Base-by-base conservation (phyloP, 257 asterid genomes). In the Asclepias syriaca region DNA sequence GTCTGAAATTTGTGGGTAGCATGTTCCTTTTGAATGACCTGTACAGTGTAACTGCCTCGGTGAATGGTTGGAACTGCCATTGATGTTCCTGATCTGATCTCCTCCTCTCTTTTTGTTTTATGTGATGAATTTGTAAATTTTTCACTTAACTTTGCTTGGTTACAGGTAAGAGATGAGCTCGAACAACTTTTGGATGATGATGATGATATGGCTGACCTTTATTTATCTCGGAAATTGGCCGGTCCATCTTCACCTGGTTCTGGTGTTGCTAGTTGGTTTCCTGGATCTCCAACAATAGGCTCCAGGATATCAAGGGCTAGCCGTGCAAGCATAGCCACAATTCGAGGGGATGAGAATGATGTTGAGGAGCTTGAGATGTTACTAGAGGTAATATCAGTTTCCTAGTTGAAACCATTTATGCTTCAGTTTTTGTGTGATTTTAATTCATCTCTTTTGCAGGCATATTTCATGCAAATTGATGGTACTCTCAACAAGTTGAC, bases 131-230 rank as follows among this genome's bases (percentile, higher is more conserved):
- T 43, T 6, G 10, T 43, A 9, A 43, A 15, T 15, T 34, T 4
- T 29, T 63, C 6, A 24, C 48, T 7, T 43, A 43, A 43, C 60
- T 13, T 74, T 67, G 73, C 66, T 73, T 65, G 64, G 34, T 40
- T 83, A 75, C 87, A 93, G 98, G 97, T 94, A 70, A 81, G 98
- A 63, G 98, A 94, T 75, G 98, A 94, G 86, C 88, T 94, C 54
- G 98, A 94, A 82, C 98, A 89, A 81, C 97, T 94, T 75, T 81
- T 94, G 87, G 98, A 91, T 64, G 97, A 94, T 32, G 98, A 94
- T 66, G 98, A 91, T 75, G 98, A 94, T 66, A 94, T 94, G 98
- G 95, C 97, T 0, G 97, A 94, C 79, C 96, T 94, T 64, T 94
- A 94, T 85, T 82, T 94, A 81, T 87, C 98, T 5, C 84, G 98